These are phyloP conservation scores for Malassezia pachydermatis DNA, from an alignment of 1,284 basidiomycete genomes.

Conservation along the genomic window DNA sequence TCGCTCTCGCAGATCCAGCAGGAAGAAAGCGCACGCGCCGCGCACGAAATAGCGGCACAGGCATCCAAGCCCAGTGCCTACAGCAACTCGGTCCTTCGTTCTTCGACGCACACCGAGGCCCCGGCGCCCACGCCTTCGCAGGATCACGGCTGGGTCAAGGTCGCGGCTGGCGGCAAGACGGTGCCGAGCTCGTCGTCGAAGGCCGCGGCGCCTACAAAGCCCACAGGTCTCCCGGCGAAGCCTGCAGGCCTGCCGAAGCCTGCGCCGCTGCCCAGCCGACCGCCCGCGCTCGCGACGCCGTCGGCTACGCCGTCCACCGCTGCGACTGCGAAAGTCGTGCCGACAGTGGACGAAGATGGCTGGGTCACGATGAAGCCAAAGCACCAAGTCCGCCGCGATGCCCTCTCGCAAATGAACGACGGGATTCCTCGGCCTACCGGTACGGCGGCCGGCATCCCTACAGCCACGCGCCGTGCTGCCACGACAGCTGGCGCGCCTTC, in stretches of 20 bases:
- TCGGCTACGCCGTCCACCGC: neutral
- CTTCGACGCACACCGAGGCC: slow-evolving; percentile 63
- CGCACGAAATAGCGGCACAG: slow-evolving; percentile 48
- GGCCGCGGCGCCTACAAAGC: neutral
- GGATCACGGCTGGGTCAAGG: slow-evolving; percentile 8
- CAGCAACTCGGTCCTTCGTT: slow-evolving; percentile 59
- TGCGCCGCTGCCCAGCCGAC: slow-evolving; percentile 3
- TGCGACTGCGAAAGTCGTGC: neutral
- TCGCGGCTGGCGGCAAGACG: slow-evolving; percentile 5
- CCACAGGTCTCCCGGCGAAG: neutral
- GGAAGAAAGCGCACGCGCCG: slow-evolving; percentile 62
- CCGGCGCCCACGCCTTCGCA: slow-evolving; percentile 7
- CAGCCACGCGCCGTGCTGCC: neutral
- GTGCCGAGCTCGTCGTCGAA: neutral
- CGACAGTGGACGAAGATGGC: slow-evolving; percentile 5
- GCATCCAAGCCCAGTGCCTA: slow-evolving; percentile 53
- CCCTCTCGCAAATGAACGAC: slow-evolving; percentile 15
- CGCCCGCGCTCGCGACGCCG: neutral
- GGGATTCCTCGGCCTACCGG: slow-evolving; percentile 12
- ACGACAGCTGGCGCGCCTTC: neutral
- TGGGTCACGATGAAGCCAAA: slow-evolving; percentile 15
- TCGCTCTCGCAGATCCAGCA: slow-evolving; percentile 98
- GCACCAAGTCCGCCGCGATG: slow-evolving; percentile 15
- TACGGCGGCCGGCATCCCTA: neutral
- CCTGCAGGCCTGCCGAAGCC: slow-evolving; percentile 1